Conservation (phyloP, 768 basidiomycete species). For the Exsudoporus frostii region DNA sequence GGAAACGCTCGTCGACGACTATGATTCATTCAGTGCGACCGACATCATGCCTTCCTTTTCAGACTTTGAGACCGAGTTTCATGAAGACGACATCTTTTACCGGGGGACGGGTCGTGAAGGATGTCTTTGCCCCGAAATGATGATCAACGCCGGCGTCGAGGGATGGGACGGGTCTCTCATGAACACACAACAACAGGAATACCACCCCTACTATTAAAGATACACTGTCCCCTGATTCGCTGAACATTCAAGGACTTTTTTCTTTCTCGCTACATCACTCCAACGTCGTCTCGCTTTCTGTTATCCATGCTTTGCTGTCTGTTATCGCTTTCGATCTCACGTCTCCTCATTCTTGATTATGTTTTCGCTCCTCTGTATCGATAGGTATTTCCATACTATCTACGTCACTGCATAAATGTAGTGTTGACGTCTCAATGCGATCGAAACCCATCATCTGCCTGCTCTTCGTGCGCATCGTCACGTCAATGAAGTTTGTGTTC, state of each 20-base stretch:
- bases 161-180: constrained; percentile 3
- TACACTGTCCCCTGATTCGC: background rate
- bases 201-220: background rate
- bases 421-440: too few species aligned
- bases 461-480: too few species aligned
- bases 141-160: constrained; percentile 4
- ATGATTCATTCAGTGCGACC: background rate
- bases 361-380: background rate
- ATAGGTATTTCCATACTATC: background rate
- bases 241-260: background rate
- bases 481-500: too few species aligned
- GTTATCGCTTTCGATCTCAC: too few species aligned
- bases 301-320: too few species aligned
- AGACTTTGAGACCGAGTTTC: background rate
- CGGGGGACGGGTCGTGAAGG: constrained; percentile 2
- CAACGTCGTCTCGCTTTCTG: too few species aligned
- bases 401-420: too few species aligned
- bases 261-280: background rate
- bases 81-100: constrained; percentile 3
- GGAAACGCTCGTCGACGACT: background rate
- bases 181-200: too few species aligned
- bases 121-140: constrained; percentile 12
- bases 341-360: too few species aligned
- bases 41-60: background rate
- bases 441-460: too few species aligned